Conservation (phyloP, 2,329 filamentous ascomycete species). For the Dendryphion nanum region DNA sequence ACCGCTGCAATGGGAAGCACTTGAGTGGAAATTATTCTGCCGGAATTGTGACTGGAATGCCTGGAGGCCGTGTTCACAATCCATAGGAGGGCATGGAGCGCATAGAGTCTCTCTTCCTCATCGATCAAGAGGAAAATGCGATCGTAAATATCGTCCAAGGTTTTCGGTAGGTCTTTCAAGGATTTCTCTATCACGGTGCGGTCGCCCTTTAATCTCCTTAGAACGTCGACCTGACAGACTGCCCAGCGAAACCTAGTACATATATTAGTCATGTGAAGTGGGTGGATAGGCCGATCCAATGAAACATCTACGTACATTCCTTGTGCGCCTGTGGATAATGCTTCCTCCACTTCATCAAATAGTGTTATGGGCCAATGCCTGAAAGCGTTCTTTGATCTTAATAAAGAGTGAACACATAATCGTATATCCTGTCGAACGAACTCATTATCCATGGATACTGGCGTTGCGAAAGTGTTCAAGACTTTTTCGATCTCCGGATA, state of each 20-base stretch:
- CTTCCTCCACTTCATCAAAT: not conserved
- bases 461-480: not conserved
- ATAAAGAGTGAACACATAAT: not conserved
- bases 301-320: conserved; percentile 1
- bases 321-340: not conserved
- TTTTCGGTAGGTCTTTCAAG: conserved; percentile 3
- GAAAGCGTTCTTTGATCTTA: not conserved
- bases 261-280: no score
- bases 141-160: conserved; percentile 6
- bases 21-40: no score
- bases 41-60: no score
- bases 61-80: no score
- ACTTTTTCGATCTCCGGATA: conserved; percentile 1
- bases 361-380: not conserved
- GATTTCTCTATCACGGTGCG: not conserved
- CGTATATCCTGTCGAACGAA: conserved; percentile 1
- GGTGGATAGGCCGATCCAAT: no score
- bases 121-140: conserved; percentile 4
- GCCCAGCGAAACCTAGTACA: conserved; percentile 10
- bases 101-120: conserved; percentile 1
- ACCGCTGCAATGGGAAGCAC: no score
- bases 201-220: not conserved
- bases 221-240: conserved; percentile 4
- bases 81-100: conserved; percentile 1
- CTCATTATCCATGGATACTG: conserved; percentile 1